Base-by-base conservation (phyloP, 768 basidiomycete genomes). In the Psilocybe sp. region DNA sequence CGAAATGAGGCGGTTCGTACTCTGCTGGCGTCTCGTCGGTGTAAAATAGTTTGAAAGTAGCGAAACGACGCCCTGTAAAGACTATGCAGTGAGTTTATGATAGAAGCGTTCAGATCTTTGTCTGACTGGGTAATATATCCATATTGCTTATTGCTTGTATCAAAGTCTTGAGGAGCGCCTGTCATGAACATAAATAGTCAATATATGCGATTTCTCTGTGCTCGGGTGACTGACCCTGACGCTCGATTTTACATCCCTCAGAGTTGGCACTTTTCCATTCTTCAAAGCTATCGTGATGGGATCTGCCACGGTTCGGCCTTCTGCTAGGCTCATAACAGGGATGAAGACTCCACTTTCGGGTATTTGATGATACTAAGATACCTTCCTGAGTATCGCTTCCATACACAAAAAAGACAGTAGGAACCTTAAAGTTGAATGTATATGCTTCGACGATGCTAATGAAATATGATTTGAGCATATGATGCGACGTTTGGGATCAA, bases 21-120 rank as follows among this genome's bases (percentile, higher is more conserved):
- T 92, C 84, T 8, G 75, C 70, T 0, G 92, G 92, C 11, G 90
- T 85, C 16, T 81, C 74, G 41, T 89, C 84, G 12, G 85, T 87
- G 64, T 92, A 94, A 62, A 87, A 91, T 10, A 91, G 67, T 63
- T 95, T 94, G 73, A 94, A 90, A 16, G 86, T 89, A n/a, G 91
- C 89, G 60, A 77, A 94, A 32, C 92, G 85, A 41, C 84, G 84
- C 58, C 82, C 90, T 89, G 60, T 44, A 14, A 23, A 18, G 20
- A 3, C 40, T 51, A 12, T 37, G 18, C 52, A 46, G 40, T 4
- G 34, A 10, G 41, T 7, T 44, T 32, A 5, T 15, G 31, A 14
- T 12, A 32, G 5, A 44, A 32, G 8, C 11, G 14, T 12, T n/a
- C 16, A 8, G 10, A 32, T 12, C n/a, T 54, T 15, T 28, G 37